Evolutionary conservation across 176 grass and related monocot genomes (phyloP).

Genomic region (Eleusine indica): DNA sequence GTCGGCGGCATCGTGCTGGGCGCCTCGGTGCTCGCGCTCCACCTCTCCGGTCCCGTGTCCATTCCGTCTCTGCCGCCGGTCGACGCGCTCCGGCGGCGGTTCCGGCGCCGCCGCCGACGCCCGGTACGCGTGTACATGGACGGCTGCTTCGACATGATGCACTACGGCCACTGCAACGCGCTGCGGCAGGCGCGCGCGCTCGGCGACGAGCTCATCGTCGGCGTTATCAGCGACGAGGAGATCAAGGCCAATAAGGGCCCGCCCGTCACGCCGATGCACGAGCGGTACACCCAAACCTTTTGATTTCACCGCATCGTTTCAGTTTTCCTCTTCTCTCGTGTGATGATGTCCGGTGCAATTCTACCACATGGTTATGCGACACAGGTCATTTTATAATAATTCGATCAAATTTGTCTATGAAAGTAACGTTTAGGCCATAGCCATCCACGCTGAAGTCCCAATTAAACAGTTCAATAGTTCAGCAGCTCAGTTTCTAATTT

Average conservation of each 20-base stretch:
- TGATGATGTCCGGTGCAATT: background rate
- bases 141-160: constrained; percentile 99
- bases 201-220: constrained; percentile 84
- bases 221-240: constrained; percentile 77
- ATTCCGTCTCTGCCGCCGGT: constrained; percentile 13
- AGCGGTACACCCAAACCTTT: constrained; percentile 49
- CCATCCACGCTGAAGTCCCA: background rate
- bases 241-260: constrained; percentile 88
- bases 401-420: background rate
- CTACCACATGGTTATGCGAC: background rate
- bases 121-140: constrained; percentile 95
- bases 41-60: constrained; percentile 36
- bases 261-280: constrained; percentile 72
- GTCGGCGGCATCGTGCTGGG: constrained; percentile 76
- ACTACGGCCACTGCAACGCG: constrained; percentile 94
- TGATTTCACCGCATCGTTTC: background rate
- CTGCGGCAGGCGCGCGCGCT: constrained; percentile 78
- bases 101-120: constrained; percentile 43
- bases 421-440: background rate
- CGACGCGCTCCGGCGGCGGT: constrained; percentile 32
- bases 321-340: background rate
- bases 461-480: background rate
- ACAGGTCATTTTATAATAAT: background rate
- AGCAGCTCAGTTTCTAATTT: background rate
- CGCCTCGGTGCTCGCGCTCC: constrained; percentile 51